These are phyloP conservation scores for Paramecium bursaria DNA, from an alignment of 73 alveolate genomes.

Conservation along the genomic window DNA sequence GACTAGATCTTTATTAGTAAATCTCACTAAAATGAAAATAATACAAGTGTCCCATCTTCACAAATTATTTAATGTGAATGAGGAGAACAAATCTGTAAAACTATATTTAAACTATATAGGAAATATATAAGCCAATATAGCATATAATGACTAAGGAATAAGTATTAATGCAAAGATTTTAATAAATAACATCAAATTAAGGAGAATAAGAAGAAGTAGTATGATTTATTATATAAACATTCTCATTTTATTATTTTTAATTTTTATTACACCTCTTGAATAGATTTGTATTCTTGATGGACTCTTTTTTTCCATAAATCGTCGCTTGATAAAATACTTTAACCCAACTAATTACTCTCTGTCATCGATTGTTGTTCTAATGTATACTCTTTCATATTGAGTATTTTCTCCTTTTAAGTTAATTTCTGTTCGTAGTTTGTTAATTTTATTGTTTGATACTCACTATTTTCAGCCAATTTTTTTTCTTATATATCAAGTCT, in stretches of 20 bases:
- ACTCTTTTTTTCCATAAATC: constrained; percentile 57
- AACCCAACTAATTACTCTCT: constrained; percentile 1
- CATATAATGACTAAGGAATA: too few species aligned
- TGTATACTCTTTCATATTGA: constrained; percentile 10
- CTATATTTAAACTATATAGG: too few species aligned
- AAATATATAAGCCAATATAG: too few species aligned
- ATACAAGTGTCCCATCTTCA: too few species aligned
- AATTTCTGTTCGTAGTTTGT: constrained; percentile 3
- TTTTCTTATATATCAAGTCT: constrained; percentile 40
- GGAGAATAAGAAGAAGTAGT: too few species aligned
- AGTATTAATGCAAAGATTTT: too few species aligned
- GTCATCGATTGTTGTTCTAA: background rate
- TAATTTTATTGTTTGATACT: background rate
- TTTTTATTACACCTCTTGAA: constrained; percentile 39
- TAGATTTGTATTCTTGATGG: background rate
- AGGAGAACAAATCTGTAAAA: too few species aligned
- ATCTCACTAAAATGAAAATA: too few species aligned
- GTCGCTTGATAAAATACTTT: background rate
- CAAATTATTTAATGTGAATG: too few species aligned
- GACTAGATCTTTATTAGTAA: too few species aligned
- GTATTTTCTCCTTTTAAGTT: background rate
- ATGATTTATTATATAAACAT: too few species aligned
- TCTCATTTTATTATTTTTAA: constrained; percentile 51
- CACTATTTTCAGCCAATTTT: background rate
- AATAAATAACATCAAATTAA: too few species aligned